Base-by-base conservation (phyloP, 805 yeast species). In the Monosporozyma unispora region DNA sequence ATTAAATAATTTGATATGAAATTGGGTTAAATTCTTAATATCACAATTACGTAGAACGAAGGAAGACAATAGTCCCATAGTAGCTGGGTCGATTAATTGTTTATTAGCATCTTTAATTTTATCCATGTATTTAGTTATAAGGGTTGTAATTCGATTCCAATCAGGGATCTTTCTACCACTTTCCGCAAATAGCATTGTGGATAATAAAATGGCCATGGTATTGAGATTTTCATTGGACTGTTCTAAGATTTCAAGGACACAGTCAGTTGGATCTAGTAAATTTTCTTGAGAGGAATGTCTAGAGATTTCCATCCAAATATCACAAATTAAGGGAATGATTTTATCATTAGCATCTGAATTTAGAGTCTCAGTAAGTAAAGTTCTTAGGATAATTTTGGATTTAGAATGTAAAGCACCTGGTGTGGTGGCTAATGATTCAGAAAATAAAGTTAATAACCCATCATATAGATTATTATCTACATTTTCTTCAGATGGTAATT, bases 341-440 rank as follows among this genome's bases (percentile, higher is more conserved):
- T 47, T 45, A 10, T 53, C 54, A 16, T 39, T 23, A 8, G 45
- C 28, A 12, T 29, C 47, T 7, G 40, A 41, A 1, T 41, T 44
- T 8, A 65, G 48, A 6, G 55, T 48, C 27, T 68, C 66, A n/a
- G 70, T 67, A 1, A 80, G 48, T 12, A 81, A 55, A 6, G 66
- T 64, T 2, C 71, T 66, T 41, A 86, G 60, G 5, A 87, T 78
- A 0, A 67, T 48, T 1, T 71, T 62, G 0, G 89, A 71, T 60
- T 80, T 87, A 1, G 96, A 84, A 63, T 91, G 96, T 52, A 90
- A 71, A 0, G 84, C 74, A 4, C 79, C 84, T 12, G 77, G 76
- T 0, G 95, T 80, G 43, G 87, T 81, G 54, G 78, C 82, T 63
- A 90, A 71, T 0, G 96, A 71, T 60, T 87, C 95, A 2, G 88